A percentile compares a stretch with the other conserved stretches of the same genome.
These are phyloP conservation scores for Nakaseomyces uthaithaninus DNA, from an alignment of 1,139 yeast species.

Conservation along the genomic window DNA sequence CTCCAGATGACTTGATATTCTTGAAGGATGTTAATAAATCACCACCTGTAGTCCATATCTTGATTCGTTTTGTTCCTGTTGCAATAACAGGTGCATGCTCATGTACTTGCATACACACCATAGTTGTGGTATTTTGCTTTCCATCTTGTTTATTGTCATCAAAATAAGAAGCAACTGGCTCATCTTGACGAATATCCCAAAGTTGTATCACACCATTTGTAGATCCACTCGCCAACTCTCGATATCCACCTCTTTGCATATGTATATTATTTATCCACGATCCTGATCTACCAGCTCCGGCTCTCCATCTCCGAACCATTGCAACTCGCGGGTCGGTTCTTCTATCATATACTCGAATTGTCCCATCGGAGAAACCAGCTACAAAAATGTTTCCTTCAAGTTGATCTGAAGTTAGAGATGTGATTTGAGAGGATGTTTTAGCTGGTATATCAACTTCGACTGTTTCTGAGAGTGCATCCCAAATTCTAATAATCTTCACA, in stretches of 20 bases:
- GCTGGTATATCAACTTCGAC: slow-evolving; percentile 86
- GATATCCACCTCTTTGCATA: slow-evolving; percentile 93
- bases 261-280: slow-evolving; percentile 74
- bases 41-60: slow-evolving; percentile 83
- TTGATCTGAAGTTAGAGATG: slow-evolving; percentile 88
- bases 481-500: slow-evolving; percentile 78
- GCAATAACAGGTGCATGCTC: slow-evolving; percentile 94
- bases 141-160: slow-evolving; percentile 39
- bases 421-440: slow-evolving; percentile 79
- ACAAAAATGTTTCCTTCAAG: slow-evolving; percentile 87
- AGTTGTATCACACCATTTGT: slow-evolving; percentile 74
- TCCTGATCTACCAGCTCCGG: slow-evolving; percentile 30
- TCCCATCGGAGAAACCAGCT: slow-evolving; percentile 93
- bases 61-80: slow-evolving; percentile 75
- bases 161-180: slow-evolving; percentile 60
- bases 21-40: slow-evolving; percentile 56
- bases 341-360: slow-evolving; percentile 82
- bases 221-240: slow-evolving; percentile 82
- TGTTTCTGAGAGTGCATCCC: slow-evolving; percentile 96
- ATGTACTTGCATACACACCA: slow-evolving; percentile 75
- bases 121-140: slow-evolving; percentile 28
- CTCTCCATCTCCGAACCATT: slow-evolving; percentile 75
- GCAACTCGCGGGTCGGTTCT: slow-evolving; percentile 79
- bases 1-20: slow-evolving; percentile 39
- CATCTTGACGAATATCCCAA: slow-evolving; percentile 79